Conservation (phyloP, 2,329 filamentous ascomycete genomes). For the Amylocarpus encephaloides region DNA sequence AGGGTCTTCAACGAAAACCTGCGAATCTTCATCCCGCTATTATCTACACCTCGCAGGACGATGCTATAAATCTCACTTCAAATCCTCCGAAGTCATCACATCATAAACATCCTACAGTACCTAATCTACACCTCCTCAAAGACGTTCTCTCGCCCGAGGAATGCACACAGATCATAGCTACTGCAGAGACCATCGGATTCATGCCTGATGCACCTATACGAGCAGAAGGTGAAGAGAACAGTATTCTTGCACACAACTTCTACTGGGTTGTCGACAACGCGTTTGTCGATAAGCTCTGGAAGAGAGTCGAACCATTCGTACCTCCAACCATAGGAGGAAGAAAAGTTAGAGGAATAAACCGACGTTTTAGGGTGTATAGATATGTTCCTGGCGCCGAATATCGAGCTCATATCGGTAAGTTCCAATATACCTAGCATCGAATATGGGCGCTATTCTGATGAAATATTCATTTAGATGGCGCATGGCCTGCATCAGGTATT, state of each 20-base stretch:
- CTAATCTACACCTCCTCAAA: conserved; percentile 52
- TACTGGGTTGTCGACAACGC: conserved; percentile 63
- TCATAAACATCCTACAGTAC: conserved; percentile 52
- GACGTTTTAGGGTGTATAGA: conserved; percentile 64
- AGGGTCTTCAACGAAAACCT: conserved; percentile 55
- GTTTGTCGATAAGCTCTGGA: conserved; percentile 60
- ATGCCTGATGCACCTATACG: conserved; percentile 61
- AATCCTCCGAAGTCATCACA: conserved; percentile 45
- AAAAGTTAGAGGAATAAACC: conserved; percentile 56
- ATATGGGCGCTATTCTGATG: not conserved
- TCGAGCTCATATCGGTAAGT: conserved; percentile 53
- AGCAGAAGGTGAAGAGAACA: conserved; percentile 54
- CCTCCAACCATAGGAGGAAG: conserved; percentile 50
- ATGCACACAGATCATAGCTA: conserved; percentile 60
- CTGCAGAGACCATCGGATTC: conserved; percentile 59
- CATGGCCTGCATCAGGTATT: conserved; percentile 66
- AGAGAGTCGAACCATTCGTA: conserved; percentile 51
- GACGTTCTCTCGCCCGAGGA: conserved; percentile 55
- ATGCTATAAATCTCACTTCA: conserved; percentile 47
- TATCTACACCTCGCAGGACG: conserved; percentile 53
- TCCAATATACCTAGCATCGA: not conserved
- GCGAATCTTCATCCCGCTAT: conserved; percentile 62
- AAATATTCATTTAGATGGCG: conserved; percentile 43
- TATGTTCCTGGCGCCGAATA: conserved; percentile 70
- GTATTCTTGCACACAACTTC: conserved; percentile 65